Evolutionary conservation across 129 eudicot genomes (phyloP).

Genomic region (Centaurea solstitialis): DNA sequence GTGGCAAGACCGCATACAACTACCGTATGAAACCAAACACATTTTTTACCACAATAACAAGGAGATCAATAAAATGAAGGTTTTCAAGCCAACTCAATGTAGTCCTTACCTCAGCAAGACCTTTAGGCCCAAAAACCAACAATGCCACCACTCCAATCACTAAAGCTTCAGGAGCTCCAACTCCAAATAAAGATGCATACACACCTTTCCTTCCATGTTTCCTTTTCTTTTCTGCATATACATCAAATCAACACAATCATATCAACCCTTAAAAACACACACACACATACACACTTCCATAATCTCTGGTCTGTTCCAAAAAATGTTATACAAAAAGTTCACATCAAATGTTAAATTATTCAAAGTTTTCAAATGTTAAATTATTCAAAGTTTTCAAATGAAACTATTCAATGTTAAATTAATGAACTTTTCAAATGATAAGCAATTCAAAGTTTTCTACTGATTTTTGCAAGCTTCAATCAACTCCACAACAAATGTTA

Average conservation of each 20-base stretch:
- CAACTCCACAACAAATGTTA: not conserved
- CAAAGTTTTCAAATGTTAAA: too few species aligned
- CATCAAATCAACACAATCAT: not conserved
- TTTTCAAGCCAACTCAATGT: not conserved
- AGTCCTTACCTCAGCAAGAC: conserved; percentile 88
- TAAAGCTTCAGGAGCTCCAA: conserved; percentile 98
- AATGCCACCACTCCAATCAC: conserved; percentile 97
- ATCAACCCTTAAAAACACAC: not conserved
- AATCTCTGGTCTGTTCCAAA: not conserved
- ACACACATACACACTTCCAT: not conserved
- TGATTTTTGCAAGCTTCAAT: not conserved
- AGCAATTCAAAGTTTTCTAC: not conserved
- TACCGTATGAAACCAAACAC: not conserved
- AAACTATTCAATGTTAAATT: too few species aligned
- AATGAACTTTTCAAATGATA: not conserved
- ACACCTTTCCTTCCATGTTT: conserved; percentile 41
- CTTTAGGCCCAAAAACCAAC: conserved; percentile 99
- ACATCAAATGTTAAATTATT: too few species aligned
- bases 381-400: too few species aligned
- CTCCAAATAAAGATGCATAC: conserved; percentile 92
- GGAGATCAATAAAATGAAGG: not conserved
- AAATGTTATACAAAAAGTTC: too few species aligned
- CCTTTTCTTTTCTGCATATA: not conserved
- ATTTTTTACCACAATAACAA: not conserved
- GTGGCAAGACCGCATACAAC: not conserved